phyloP scores from a whole-genome alignment of 1,284 basidiomycete genomes.

The Sanghuangporus sanghuang region DNA sequence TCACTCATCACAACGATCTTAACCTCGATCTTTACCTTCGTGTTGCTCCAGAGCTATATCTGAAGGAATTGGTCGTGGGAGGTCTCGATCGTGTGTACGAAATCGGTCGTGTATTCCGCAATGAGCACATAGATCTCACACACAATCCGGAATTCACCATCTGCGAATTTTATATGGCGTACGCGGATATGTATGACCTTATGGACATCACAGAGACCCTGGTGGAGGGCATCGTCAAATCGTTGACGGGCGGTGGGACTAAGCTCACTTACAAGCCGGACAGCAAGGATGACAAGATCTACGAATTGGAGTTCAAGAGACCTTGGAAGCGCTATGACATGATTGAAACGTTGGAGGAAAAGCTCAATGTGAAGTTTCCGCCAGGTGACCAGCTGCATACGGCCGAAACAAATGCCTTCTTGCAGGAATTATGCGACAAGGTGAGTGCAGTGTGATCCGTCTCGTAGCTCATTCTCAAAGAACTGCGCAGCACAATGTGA shows the following conservation, averaged over 20 bases:
- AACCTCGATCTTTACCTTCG: slow-evolving; percentile 97
- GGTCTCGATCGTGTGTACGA: slow-evolving; percentile 98
- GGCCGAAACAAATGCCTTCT: slow-evolving; percentile 84
- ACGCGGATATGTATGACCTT: slow-evolving; percentile 98
- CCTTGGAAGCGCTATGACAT: slow-evolving; percentile 99
- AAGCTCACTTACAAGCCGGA: slow-evolving; percentile 90
- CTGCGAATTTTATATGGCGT: slow-evolving; percentile 99
- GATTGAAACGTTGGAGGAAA: slow-evolving; percentile 95
- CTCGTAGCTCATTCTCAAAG: neutral
- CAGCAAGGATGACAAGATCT: slow-evolving; percentile 79
- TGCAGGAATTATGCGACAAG: slow-evolving; percentile 82
- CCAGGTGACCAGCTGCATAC: slow-evolving; percentile 89
- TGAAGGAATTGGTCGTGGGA: slow-evolving; percentile 97
- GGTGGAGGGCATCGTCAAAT: slow-evolving; percentile 90
- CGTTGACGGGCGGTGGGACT: slow-evolving; percentile 78
- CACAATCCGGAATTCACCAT: slow-evolving; percentile 98
- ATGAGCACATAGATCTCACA: slow-evolving; percentile 98
- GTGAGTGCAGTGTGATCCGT: slow-evolving; percentile 32
- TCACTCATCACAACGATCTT: slow-evolving; percentile 99
- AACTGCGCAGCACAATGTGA: slow-evolving; percentile 79
- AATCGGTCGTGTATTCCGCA: slow-evolving; percentile 97
- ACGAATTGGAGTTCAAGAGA: slow-evolving; percentile 83
- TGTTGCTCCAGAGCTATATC: slow-evolving; percentile 95
- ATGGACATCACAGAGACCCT: slow-evolving; percentile 97
- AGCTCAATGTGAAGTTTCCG: slow-evolving; percentile 90